phyloP scores from a whole-genome alignment of 495 filamentous ascomycete genomes.

The Tuber indicum region DNA sequence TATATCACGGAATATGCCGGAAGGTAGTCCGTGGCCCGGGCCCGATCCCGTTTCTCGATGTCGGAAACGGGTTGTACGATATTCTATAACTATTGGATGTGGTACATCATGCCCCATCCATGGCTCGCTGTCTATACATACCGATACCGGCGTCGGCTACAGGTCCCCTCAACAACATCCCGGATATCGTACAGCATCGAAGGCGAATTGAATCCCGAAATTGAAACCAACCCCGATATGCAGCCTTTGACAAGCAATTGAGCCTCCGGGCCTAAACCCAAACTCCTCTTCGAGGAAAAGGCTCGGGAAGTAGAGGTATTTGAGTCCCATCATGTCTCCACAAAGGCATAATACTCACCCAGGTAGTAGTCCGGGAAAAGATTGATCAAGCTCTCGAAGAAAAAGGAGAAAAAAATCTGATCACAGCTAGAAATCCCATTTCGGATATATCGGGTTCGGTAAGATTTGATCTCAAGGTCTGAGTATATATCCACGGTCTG shows the following conservation, averaged over 20 bases:
- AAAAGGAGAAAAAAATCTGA: not conserved
- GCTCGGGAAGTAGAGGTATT: not conserved
- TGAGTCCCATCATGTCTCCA: not conserved
- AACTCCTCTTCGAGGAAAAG: not conserved
- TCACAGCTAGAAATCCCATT: not conserved
- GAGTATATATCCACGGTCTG: not conserved
- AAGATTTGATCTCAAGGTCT: not conserved
- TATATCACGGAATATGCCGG: not conserved
- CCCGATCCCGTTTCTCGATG: conserved; percentile 4
- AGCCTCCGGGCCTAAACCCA: not conserved
- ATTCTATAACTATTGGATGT: not conserved
- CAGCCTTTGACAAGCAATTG: not conserved
- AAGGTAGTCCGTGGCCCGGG: not conserved
- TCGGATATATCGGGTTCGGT: not conserved
- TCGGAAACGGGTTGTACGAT: not conserved
- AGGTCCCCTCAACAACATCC: not conserved
- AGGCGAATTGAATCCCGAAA: not conserved
- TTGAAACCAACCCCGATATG: not conserved
- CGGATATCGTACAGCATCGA: not conserved
- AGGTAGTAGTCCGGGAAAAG: not conserved
- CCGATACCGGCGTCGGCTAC: not conserved
- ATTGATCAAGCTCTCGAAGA: not conserved
- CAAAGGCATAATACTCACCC: not conserved
- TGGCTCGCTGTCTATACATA: not conserved
- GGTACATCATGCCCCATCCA: not conserved